A percentile compares a stretch with the other conserved stretches of the same genome.
These are phyloP conservation scores for Lepidium didymum DNA, from an alignment of 345 rosid species.

Conservation along the genomic window DNA sequence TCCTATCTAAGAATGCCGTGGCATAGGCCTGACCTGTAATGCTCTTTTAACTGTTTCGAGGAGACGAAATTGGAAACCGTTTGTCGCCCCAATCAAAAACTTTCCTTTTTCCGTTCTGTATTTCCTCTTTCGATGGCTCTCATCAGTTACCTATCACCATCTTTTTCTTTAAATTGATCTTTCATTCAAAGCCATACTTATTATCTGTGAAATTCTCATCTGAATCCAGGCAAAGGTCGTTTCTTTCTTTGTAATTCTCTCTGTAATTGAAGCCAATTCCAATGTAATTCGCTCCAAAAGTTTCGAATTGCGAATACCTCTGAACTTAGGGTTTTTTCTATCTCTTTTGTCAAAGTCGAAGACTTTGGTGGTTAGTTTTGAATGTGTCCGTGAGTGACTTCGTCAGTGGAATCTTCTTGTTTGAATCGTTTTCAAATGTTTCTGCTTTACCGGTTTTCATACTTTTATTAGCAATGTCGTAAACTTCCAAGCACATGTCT, in stretches of 20 bases:
- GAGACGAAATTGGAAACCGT: background rate
- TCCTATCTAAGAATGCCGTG: too few relatives aligned
- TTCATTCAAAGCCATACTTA: background rate
- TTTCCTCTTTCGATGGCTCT: background rate
- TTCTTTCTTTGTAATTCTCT: constrained; percentile 5
- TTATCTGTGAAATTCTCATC: background rate
- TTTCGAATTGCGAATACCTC: background rate
- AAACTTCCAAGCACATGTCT: constrained; percentile 20
- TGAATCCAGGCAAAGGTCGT: background rate
- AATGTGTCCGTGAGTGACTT: background rate
- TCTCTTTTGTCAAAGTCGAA: constrained; percentile 5
- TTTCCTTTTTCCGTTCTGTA: background rate
- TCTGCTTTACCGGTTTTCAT: constrained; percentile 12
- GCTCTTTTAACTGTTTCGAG: background rate
- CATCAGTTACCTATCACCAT: background rate
- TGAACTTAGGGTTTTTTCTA: background rate
- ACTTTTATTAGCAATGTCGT: constrained; percentile 5
- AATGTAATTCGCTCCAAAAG: background rate
- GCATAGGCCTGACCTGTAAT: too few relatives aligned
- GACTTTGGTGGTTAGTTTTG: constrained; percentile 6
- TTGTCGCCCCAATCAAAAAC: background rate
- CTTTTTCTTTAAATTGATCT: background rate
- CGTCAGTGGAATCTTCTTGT: background rate
- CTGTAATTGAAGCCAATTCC: background rate
- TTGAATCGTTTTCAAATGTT: constrained; percentile 9